Evolutionary conservation across 257 asterid genomes (phyloP), one percentile per base, ranked within the genome.

Genomic region (Paraleonurus japonicus): DNA sequence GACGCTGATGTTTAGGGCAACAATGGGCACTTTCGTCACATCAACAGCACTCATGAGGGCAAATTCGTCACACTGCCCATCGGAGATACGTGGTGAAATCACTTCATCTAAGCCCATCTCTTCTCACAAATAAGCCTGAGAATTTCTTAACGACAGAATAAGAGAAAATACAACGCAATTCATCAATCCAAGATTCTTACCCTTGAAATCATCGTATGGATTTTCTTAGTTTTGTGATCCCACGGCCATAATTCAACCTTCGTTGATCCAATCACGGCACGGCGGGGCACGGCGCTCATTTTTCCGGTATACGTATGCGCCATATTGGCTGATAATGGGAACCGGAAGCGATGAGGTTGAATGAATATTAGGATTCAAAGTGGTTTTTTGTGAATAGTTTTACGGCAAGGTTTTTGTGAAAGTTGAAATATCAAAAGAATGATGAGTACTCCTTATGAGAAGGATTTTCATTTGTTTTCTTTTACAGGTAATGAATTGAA

Each of bases 1-100:
- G 83, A 74, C 47, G 83, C 65, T 26, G 80, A 79, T 65, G 83
- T 75, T 65, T 79, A 70, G 75, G 83, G 79, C 77, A 55, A 33
- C 62, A 10, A 41, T 1, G 73, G 78, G 81, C 48, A 76, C 1
- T 72, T 76, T 58, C 61, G 81, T 47, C 67, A 68, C 17, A 72
- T 73, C 79, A 63, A 1, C 47, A 57, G 61, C 60, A 77, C 61
- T 58, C 71, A 54, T 58, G 78, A 62, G 82, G 85, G 80, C 58
- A 73, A 64, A 67, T 72, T 80, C 79, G 84, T 76, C 81, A 77
- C 9, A 55, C 20, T 0, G 3, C 3, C 24, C 28, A 35, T 48
- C 79, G 50, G 58, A 72, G 68, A 75, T 80, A 71, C 78, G 79
- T 74, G 78, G 70, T 80, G 72, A 53, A 71, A 68, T 74, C 76